Base-by-base conservation (phyloP, 2,329 filamentous ascomycete species). In the Colletotrichum sp. region DNA sequence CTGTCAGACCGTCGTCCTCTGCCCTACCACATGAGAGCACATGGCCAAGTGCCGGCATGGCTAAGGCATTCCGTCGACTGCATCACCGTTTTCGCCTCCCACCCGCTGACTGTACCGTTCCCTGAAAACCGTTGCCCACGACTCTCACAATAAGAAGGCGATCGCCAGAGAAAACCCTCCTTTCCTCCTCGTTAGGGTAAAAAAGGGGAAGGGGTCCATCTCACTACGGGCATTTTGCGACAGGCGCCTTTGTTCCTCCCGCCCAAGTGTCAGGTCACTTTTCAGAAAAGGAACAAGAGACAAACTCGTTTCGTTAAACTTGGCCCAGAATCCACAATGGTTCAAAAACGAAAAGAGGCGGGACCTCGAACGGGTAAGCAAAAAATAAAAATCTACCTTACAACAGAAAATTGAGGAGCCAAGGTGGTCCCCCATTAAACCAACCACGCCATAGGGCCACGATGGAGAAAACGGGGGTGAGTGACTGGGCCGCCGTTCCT, bases 11-110 rank as follows among this genome's bases (percentile, higher is more conserved):
- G 44, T 57, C 67, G 69, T 32, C 24, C 34, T 72, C 57, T 64
- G 69, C 69, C 69, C 69, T 68, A 73, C 44, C 44, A 52, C 57
- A 69, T 21, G 26, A 62, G n/a, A 69, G 32, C 70, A 65, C 73
- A 76, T 73, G 65, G 65, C 60, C 66, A 77, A 77, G 75, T 77
- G 67, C 75, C 75, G 75, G 71, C 75, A 75, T 77, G 59, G 63
- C 64, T 73, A 36, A 36, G 39, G 64, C 73, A 69, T 39, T 68
- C 55, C 34, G 16, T n/a, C 39, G 18, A 55, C 57, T 60, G 24
- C 57, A 26, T 21, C 36, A 28, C 32, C 21, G 72, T 72, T 66
- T 64, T 34, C 21, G 69, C 65, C 57, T 55, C 44, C 21, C 16
- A 67, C n/a, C 24, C 34, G 18, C 26, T 34, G 57, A 69, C 55